Percentiles rank a stretch among this genome's conserved stretches.
phyloP scores from a whole-genome alignment of 441 rosid species.

The Eruca vesicaria region DNA sequence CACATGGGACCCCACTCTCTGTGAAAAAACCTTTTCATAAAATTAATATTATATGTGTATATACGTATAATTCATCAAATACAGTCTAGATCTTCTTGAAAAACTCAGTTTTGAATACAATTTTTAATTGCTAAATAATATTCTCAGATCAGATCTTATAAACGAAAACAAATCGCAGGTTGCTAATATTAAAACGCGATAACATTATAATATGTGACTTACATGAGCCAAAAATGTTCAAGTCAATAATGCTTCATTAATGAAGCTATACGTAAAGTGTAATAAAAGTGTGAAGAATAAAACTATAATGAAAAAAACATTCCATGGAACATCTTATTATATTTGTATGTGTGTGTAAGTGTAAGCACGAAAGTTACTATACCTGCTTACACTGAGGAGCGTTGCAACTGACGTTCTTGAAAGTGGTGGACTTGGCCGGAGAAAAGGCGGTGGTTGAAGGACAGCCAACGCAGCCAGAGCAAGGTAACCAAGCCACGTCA shows the following conservation, averaged over 20 bases:
- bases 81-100: constrained; percentile 12
- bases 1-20: constrained; percentile 2
- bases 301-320: constrained; percentile 25
- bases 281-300: not conserved
- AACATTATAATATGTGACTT: not conserved
- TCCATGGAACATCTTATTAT: constrained; percentile 23
- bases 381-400: constrained; percentile 73
- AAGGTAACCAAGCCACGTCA: constrained; percentile 86
- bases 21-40: not conserved
- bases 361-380: not conserved
- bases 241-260: too few relatives aligned
- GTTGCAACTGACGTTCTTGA: constrained; percentile 56
- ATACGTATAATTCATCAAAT: not conserved
- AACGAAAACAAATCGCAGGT: constrained; percentile 8
- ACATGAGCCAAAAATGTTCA: too few relatives aligned
- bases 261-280: not conserved
- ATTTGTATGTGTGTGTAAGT: not conserved
- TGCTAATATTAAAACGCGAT: constrained; percentile 6
- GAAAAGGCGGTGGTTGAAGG: constrained; percentile 47
- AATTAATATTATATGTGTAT: not conserved
- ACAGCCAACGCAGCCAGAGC: constrained; percentile 82
- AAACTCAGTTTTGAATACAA: not conserved
- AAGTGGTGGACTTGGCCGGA: constrained; percentile 58
- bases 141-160: not conserved
- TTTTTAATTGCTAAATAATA: not conserved